A percentile compares a stretch with the other conserved stretches of the same genome.
These are phyloP conservation scores for Penicillium riverlandense DNA, from an alignment of 495 filamentous ascomycete genomes.

Conservation along the genomic window DNA sequence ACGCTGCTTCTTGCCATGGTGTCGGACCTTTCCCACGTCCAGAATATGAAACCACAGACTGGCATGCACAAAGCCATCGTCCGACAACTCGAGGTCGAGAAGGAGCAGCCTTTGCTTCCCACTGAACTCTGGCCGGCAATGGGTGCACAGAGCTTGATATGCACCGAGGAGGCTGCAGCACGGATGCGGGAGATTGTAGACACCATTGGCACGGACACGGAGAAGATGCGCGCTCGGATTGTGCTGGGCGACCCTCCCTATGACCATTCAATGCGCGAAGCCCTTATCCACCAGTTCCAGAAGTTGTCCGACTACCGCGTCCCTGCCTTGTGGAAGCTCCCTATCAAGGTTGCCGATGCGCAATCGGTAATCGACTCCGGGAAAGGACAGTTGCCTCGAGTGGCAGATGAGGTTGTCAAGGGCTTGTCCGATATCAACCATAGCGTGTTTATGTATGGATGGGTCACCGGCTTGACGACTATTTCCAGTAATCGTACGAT, in stretches of 20 bases:
- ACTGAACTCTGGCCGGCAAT: slow-evolving; percentile 59
- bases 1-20: slow-evolving; percentile 64
- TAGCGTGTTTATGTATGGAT: slow-evolving; percentile 64
- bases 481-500: slow-evolving; percentile 61
- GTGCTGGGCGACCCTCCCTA: slow-evolving; percentile 37
- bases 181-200: slow-evolving; percentile 63
- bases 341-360: slow-evolving; percentile 40
- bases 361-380: slow-evolving; percentile 21
- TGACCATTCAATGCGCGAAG: slow-evolving; percentile 12
- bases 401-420: slow-evolving; percentile 31
- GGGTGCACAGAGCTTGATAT: slow-evolving; percentile 45
- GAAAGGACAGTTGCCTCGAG: slow-evolving; percentile 24
- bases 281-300: slow-evolving; percentile 35
- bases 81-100: slow-evolving; percentile 61
- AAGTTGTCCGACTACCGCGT: slow-evolving; percentile 44
- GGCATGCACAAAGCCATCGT: slow-evolving; percentile 50
- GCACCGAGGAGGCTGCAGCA: slow-evolving; percentile 53
- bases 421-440: slow-evolving; percentile 55
- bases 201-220: slow-evolving; percentile 56
- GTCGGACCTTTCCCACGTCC: slow-evolving; percentile 61
- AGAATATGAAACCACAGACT: slow-evolving; percentile 23
- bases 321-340: slow-evolving; percentile 42
- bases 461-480: slow-evolving; percentile 52
- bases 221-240: slow-evolving; percentile 48
- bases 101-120: slow-evolving; percentile 50